A percentile compares a stretch with the other conserved stretches of the same genome.
These are phyloP conservation scores for Amphirosellinia nigrospora DNA, from an alignment of 495 filamentous ascomycete genomes.

Conservation along the genomic window DNA sequence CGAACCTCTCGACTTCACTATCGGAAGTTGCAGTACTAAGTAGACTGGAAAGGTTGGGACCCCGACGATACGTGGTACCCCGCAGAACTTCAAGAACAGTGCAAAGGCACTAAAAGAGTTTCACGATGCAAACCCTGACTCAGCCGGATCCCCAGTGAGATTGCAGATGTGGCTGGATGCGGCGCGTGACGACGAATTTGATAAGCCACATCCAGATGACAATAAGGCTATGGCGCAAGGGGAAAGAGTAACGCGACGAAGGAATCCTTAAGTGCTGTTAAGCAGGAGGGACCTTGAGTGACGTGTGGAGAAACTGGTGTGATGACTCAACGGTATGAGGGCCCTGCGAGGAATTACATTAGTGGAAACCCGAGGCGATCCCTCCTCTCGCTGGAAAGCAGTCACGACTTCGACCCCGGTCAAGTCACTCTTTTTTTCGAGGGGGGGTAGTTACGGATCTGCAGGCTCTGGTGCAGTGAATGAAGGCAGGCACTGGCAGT, in stretches of 20 bases:
- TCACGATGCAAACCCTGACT: not conserved
- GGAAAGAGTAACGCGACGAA: not conserved
- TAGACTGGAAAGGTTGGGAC: not conserved
- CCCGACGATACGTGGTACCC: not conserved
- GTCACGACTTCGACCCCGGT: too few relatives aligned
- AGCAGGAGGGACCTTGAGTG: not conserved
- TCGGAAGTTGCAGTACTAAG: not conserved
- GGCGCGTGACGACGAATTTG: not conserved
- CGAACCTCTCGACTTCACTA: not conserved
- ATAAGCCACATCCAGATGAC: not conserved
- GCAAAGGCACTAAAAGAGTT: not conserved
- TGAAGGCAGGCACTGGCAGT: too few relatives aligned
- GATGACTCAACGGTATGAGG: not conserved
- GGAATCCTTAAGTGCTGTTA: not conserved
- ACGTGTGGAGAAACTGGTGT: not conserved
- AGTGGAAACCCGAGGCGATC: too few relatives aligned
- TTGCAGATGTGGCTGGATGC: not conserved
- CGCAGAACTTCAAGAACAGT: not conserved
- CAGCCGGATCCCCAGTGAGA: not conserved
- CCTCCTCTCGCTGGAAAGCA: too few relatives aligned
- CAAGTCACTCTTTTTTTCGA: not conserved
- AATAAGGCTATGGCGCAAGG: not conserved
- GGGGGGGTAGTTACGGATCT: slow-evolving; percentile 11
- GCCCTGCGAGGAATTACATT: not conserved
- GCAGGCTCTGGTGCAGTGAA: too few relatives aligned